Base-by-base conservation (phyloP, 805 yeast species). In the Metschnikowia kunwiensis region DNA sequence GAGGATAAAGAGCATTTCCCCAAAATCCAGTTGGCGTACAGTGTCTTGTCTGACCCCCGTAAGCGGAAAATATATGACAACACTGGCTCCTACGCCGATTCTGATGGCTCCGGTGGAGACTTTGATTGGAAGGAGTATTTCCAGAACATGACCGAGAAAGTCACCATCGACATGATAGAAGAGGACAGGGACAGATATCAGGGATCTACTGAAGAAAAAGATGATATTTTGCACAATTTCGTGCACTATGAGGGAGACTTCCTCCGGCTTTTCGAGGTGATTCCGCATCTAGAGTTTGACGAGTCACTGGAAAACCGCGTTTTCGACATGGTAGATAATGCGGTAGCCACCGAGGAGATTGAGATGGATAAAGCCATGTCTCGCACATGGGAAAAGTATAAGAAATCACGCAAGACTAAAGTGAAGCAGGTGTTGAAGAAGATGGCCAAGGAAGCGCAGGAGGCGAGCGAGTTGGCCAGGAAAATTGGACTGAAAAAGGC, bases 231-330 rank as follows among this genome's bases (percentile, higher is more conserved):
- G 27, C 72, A 75, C 30, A 68, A 72, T 32, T 82, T 82, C 62
- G 57, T 66, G 7, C 75, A 68, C 47, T 69, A 70, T 29, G 71
- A 76, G 10, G 95, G 95, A 5, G 86, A 85, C 49, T 75, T 87
- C 49, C 64, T 80, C 30, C 65, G 68, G 33, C 62, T 87, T 5
- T 83, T 87, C 53, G 95, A 86, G 54, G 68, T 70, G 22, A 80
- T 88, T 3, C 83, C 93, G 7, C 96, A 88, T 58, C 69, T 84
- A 34, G 88, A 82, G 43, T 70, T 81, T 28, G 62, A 62, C 24
- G 72, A 67, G 24, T 64, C 55, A 0, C 87, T 81, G 48, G 94
- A 85, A 50, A 60, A 58, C 21, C 69, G 96, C 24, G 68, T 84
- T 28, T 75, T 72, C 38, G 56, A 55, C 2, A 67, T 79, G 1